phyloP scores from a whole-genome alignment of 78 protist genomes.

The Dictyostelium firmibasis region DNA sequence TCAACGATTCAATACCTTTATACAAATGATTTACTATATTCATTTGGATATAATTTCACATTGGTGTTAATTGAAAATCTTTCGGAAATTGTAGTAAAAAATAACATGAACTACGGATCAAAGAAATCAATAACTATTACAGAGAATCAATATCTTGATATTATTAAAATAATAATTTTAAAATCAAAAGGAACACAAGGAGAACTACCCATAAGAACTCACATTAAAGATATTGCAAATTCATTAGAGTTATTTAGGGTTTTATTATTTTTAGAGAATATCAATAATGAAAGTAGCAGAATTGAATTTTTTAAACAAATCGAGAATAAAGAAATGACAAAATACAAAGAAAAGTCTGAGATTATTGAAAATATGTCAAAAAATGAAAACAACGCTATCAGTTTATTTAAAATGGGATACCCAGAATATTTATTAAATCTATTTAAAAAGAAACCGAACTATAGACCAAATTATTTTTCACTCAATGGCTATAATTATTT shows the following conservation, averaged over 20 bases:
- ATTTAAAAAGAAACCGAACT: background rate
- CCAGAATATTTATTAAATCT: background rate
- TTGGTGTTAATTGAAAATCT: background rate
- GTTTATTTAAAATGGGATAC: background rate
- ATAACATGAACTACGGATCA: background rate
- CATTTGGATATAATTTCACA: background rate
- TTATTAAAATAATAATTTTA: background rate
- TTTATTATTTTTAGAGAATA: too few relatives aligned
- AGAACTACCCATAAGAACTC: background rate
- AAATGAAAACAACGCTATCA: background rate
- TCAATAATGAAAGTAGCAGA: too few relatives aligned
- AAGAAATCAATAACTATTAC: background rate
- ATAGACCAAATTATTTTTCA: background rate
- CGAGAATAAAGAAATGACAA: too few relatives aligned
- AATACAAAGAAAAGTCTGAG: too few relatives aligned
- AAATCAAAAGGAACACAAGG: background rate
- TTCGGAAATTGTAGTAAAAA: background rate
- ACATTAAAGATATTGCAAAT: background rate
- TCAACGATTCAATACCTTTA: background rate
- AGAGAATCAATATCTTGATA: background rate
- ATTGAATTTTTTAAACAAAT: too few relatives aligned
- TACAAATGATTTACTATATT: background rate
- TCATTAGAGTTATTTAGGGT: background rate
- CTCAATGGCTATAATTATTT: background rate
- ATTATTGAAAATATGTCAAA: background rate